Evolutionary conservation across 83 land plant genomes (phyloP).

Genomic region (Picea abies): DNA sequence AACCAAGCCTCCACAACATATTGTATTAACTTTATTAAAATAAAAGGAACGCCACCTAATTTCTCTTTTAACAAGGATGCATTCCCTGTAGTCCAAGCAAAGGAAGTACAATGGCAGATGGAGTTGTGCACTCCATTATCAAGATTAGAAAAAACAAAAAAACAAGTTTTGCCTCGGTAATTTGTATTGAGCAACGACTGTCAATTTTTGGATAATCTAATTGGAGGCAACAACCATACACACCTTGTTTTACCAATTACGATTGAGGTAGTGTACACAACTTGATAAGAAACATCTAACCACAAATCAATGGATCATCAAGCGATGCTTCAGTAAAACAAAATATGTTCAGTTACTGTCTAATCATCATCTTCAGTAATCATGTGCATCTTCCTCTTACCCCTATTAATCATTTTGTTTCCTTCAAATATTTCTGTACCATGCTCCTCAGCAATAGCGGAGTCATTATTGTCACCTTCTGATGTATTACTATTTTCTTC

Average conservation of each 20-base stretch:
- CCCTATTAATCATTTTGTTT: not conserved
- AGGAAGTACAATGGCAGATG: too few relatives aligned
- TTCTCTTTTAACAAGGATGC: too few relatives aligned
- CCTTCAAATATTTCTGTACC: not conserved
- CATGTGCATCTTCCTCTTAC: not conserved
- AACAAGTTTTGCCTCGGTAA: not conserved
- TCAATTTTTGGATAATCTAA: not conserved
- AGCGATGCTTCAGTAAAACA: not conserved
- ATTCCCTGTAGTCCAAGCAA: too few relatives aligned
- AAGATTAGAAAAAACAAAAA: too few relatives aligned
- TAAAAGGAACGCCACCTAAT: too few relatives aligned
- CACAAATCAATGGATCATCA: not conserved
- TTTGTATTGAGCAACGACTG: not conserved
- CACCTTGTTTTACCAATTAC: not conserved
- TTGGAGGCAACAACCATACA: not conserved
- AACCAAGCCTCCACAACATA: too few relatives aligned
- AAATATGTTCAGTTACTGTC: not conserved
- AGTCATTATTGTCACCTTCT: not conserved
- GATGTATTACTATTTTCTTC: not conserved
- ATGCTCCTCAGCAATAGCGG: not conserved
- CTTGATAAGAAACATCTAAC: not conserved
- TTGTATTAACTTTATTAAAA: too few relatives aligned
- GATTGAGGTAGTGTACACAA: not conserved
- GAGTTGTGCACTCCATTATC: too few relatives aligned
- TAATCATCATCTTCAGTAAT: conserved; percentile 6